A percentile compares a stretch with the other conserved stretches of the same genome.
Evolutionary conservation across 345 rosid species (phyloP).

Genomic region (Eucalyptus urophylla): DNA sequence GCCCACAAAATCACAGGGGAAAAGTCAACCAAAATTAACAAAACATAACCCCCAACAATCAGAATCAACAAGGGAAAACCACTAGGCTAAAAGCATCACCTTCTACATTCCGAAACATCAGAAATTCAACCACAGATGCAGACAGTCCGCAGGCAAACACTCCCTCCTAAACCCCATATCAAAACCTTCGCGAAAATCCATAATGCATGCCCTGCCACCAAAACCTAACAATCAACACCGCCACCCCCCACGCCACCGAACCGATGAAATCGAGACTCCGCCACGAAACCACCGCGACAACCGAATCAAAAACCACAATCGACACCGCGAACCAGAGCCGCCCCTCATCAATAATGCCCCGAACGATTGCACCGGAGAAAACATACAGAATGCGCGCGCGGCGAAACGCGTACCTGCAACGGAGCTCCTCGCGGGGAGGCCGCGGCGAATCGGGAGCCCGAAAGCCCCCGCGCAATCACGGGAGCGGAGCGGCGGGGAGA

Average conservation of each 20-base stretch:
- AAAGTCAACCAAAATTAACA: neutral
- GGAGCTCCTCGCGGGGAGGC: neutral
- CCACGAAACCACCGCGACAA: neutral
- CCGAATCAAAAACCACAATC: neutral
- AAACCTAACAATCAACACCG: neutral
- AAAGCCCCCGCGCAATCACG: neutral
- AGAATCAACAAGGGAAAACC: neutral
- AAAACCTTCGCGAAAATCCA: constrained; percentile 10
- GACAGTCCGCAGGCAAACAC: constrained; percentile 6
- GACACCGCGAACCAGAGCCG: neutral
- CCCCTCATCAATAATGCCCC: neutral
- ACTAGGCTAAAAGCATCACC: neutral
- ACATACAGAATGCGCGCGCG: neutral
- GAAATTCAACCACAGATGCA: constrained; percentile 8
- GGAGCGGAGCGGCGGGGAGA: neutral
- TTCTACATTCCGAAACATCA: neutral
- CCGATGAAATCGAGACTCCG: neutral
- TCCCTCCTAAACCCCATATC: constrained; percentile 4
- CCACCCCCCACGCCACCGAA: neutral
- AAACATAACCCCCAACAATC: neutral
- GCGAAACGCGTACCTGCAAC: neutral
- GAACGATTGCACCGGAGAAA: neutral
- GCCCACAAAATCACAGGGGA: neutral
- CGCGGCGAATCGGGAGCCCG: neutral
- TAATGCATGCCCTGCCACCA: constrained; percentile 11